phyloP scores from a whole-genome alignment of 495 filamentous ascomycete species.

The Penicillium cataractarum region DNA sequence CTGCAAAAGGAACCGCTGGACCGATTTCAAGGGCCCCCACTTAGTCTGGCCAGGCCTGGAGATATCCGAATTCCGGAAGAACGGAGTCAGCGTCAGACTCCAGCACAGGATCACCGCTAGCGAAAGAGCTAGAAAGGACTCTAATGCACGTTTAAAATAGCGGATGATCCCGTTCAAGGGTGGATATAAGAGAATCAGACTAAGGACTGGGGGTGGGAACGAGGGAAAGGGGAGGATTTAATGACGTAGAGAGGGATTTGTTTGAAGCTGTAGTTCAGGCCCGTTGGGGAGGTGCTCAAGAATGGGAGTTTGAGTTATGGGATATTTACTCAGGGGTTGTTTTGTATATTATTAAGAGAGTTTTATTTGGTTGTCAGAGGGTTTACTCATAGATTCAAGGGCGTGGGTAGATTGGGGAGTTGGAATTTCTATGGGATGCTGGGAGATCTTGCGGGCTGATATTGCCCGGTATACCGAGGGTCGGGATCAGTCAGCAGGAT shows the following conservation, averaged over 20 bases:
- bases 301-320: not conserved
- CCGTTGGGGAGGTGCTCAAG: not conserved
- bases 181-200: not conserved
- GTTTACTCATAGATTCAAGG: no score
- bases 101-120: not conserved
- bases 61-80: not conserved
- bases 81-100: not conserved
- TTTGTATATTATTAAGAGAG: no score
- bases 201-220: not conserved
- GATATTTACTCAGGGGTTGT: not conserved
- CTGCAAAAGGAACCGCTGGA: not conserved
- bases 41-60: not conserved
- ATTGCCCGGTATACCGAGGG: no score
- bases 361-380: no score
- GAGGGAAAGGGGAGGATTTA: not conserved
- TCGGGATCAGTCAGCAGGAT: no score
- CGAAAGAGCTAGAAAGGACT: not conserved
- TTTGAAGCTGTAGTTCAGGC: not conserved
- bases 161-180: not conserved
- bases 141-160: constrained; percentile 10
- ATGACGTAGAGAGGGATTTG: not conserved
- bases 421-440: no score
- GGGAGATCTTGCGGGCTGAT: no score
- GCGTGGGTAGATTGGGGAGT: no score
- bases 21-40: not conserved